A percentile compares a stretch with the other conserved stretches of the same genome.
Conservation (phyloP, 495 filamentous ascomycete species). For the Penicillium lagena region DNA sequence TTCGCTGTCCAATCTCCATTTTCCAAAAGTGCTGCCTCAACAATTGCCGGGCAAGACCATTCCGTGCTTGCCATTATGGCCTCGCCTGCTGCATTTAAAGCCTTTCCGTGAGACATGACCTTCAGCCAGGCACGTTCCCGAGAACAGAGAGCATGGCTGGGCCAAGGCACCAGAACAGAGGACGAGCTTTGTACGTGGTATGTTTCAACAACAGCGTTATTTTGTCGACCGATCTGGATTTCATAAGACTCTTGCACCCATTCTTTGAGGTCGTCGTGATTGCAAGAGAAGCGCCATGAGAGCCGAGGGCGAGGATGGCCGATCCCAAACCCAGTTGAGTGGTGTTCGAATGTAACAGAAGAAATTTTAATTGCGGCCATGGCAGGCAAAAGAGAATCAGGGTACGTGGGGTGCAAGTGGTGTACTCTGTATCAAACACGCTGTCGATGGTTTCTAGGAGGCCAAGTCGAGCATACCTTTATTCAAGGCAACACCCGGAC, state of each 20-base stretch:
- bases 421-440: no score
- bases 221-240: constrained; percentile 17
- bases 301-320: constrained; percentile 20
- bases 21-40: constrained; percentile 33
- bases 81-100: no score
- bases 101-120: no score
- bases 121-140: constrained; percentile 18
- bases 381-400: no score
- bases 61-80: constrained; percentile 8
- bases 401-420: no score
- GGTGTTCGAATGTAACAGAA: constrained; percentile 18
- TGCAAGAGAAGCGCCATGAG: constrained; percentile 24
- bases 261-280: constrained; percentile 7
- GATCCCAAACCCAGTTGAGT: constrained; percentile 24
- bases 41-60: constrained; percentile 27
- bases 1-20: constrained; percentile 33
- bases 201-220: not conserved
- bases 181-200: constrained; percentile 10
- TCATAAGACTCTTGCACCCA: constrained; percentile 34
- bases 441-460: no score
- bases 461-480: no score
- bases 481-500: no score
- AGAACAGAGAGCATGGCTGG: constrained; percentile 32
- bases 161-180: constrained; percentile 48
- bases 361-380: no score